phyloP scores from a whole-genome alignment of 179 eudicot genomes.

The Silene vulgaris region DNA sequence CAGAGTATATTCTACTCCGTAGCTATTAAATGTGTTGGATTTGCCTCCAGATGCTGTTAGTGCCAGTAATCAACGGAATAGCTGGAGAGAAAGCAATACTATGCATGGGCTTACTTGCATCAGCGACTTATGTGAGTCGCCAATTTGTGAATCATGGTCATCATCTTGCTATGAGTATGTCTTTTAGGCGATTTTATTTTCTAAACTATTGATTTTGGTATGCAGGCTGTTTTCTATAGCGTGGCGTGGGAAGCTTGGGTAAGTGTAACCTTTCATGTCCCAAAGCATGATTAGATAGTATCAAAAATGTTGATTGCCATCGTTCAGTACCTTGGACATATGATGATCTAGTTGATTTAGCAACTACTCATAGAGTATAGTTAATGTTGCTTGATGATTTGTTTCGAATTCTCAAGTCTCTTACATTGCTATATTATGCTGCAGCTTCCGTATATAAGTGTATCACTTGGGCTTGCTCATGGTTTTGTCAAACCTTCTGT shows the following conservation, averaged over 20 bases:
- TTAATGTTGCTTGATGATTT: background rate
- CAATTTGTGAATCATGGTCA: no score
- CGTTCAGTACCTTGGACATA: constrained; percentile 4
- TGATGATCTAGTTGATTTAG: background rate
- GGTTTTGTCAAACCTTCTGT: constrained; percentile 70
- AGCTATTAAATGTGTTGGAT: background rate
- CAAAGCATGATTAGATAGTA: background rate
- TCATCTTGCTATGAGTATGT: background rate
- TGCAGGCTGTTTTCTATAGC: constrained; percentile 69
- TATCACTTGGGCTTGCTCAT: constrained; percentile 66
- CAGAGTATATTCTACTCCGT: no score
- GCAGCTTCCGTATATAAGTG: constrained; percentile 76
- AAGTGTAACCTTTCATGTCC: constrained; percentile 13
- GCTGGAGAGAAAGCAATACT: constrained; percentile 75
- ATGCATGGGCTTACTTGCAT: constrained; percentile 58
- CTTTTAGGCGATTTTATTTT: background rate
- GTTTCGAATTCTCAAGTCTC: background rate
- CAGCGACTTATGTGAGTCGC: constrained; percentile 62
- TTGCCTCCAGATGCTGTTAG: constrained; percentile 51
- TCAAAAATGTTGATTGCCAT: background rate
- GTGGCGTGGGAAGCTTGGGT: constrained; percentile 88
- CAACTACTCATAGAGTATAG: no score
- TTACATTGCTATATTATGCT: constrained; percentile 4
- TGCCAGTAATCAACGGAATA: constrained; percentile 62
- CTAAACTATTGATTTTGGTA: constrained; percentile 1